Evolutionary conservation across 192 early-diverging fungal genomes (phyloP).

Genomic region (Coemansia asiatica): DNA sequence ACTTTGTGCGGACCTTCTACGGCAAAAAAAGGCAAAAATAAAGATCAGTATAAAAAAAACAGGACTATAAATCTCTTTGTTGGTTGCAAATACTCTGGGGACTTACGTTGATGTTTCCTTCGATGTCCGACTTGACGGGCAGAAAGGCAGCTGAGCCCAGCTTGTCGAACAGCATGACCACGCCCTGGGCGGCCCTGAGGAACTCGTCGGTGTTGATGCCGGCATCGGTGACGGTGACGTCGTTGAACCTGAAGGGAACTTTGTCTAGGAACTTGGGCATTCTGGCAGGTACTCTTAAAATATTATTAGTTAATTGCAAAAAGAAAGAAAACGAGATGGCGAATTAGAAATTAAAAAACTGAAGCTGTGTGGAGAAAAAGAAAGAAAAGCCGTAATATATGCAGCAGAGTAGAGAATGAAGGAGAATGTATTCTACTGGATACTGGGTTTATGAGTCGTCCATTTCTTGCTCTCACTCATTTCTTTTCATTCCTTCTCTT

Average conservation of each 20-base stretch:
- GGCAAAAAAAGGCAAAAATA: neutral
- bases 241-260: constrained; percentile 63
- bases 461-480: too few species aligned
- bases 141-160: constrained; percentile 68
- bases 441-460: too few species aligned
- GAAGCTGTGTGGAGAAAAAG: too few species aligned
- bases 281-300: too few species aligned
- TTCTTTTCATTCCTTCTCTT: too few species aligned
- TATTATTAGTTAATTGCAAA: neutral
- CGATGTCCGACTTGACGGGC: constrained; percentile 90
- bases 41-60: constrained; percentile 4
- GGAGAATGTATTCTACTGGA: too few species aligned
- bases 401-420: too few species aligned
- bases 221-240: constrained; percentile 63
- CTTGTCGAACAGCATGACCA: constrained; percentile 65
- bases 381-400: too few species aligned
- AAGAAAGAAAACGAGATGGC: neutral
- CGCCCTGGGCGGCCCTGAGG: constrained; percentile 73
- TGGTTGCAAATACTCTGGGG: neutral
- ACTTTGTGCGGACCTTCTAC: constrained; percentile 68
- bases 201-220: constrained; percentile 76
- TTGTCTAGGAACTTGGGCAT: constrained; percentile 57
- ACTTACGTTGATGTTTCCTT: constrained; percentile 75
- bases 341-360: neutral
- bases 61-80: neutral